Conservation (phyloP, 352 stramenopile species). For the Phytopythium mirpurense region DNA sequence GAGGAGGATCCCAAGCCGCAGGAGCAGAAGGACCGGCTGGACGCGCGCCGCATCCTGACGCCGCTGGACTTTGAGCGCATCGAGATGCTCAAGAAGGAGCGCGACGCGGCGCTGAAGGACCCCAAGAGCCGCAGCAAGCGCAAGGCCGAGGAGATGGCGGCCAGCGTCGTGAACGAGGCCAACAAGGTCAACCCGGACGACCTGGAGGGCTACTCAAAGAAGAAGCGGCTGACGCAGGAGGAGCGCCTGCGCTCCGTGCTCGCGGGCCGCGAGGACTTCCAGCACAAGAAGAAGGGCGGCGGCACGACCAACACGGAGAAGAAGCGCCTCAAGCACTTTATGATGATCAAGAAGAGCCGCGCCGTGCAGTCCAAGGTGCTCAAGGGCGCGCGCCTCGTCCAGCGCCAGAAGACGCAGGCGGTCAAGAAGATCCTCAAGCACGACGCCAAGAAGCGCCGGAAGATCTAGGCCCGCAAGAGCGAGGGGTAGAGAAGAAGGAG, state of each 20-base stretch:
- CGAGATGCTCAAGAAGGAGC: constrained; percentile 89
- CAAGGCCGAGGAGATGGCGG: constrained; percentile 71
- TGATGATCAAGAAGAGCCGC: constrained; percentile 96
- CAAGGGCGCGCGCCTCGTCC: constrained; percentile 79
- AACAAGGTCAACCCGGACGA: constrained; percentile 76
- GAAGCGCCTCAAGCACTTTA: constrained; percentile 96
- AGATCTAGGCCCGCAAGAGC: too few relatives aligned
- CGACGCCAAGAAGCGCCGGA: constrained; percentile 75
- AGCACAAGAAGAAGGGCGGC: constrained; percentile 89
- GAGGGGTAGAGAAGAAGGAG: too few relatives aligned
- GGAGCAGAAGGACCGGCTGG: constrained; percentile 81
- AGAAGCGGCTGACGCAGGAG: constrained; percentile 85
- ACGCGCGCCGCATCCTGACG: constrained; percentile 84
- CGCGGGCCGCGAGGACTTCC: constrained; percentile 89
- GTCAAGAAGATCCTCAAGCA: constrained; percentile 89
- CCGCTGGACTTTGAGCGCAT: constrained; percentile 89
- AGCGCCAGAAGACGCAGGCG: constrained; percentile 66
- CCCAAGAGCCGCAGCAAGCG: constrained; percentile 74
- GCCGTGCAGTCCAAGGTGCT: constrained; percentile 88
- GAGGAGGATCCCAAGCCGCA: constrained; percentile 24
- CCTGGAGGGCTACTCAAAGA: constrained; percentile 86
- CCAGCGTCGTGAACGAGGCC: constrained; percentile 34
- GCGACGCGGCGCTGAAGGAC: constrained; percentile 71
- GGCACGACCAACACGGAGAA: constrained; percentile 98
- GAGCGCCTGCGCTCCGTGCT: constrained; percentile 80